A percentile compares a stretch with the other conserved stretches of the same genome.
Evolutionary conservation across 163 green algal species (phyloP).

Genomic region (Volvox carteri): DNA sequence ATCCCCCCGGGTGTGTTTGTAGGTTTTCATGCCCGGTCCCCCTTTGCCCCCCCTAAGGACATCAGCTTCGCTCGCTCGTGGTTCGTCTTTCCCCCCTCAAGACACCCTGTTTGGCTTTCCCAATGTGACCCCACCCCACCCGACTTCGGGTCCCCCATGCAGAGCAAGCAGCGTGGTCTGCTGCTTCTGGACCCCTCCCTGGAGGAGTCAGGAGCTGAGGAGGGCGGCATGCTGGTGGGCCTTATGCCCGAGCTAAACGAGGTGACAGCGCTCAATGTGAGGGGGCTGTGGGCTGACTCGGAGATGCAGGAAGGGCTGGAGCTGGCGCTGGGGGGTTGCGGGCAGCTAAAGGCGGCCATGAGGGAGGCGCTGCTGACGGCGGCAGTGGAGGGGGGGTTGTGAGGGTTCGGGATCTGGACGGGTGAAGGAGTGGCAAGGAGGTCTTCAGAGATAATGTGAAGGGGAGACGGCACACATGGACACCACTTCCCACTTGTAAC

Average conservation of each 20-base stretch:
- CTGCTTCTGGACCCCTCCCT: conserved; percentile 83
- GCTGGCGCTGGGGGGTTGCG: conserved; percentile 83
- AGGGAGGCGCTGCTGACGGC: conserved; percentile 75
- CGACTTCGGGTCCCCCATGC: too few species aligned
- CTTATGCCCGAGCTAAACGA: conserved; percentile 72
- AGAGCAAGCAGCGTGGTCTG: conserved; percentile 50
- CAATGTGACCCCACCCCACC: too few species aligned
- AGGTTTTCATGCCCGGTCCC: too few species aligned
- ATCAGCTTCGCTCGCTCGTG: too few species aligned
- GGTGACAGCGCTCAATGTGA: conserved; percentile 77
- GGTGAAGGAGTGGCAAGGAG: neutral
- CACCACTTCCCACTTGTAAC: too few species aligned
- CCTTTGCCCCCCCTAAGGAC: too few species aligned
- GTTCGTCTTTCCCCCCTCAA: too few species aligned
- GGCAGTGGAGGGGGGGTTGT: conserved; percentile 34
- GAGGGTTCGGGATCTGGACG: too few species aligned
- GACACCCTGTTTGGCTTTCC: too few species aligned
- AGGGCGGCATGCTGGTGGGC: conserved; percentile 74
- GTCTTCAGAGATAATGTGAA: neutral
- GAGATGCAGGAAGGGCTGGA: conserved; percentile 76
- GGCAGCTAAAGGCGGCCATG: conserved; percentile 75
- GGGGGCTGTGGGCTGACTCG: conserved; percentile 72
- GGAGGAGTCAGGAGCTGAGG: conserved; percentile 73
- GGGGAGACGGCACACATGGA: too few species aligned
- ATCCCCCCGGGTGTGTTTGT: too few species aligned